phyloP scores from a whole-genome alignment of 331 rosid genomes.

The Quercus tomentella region DNA sequence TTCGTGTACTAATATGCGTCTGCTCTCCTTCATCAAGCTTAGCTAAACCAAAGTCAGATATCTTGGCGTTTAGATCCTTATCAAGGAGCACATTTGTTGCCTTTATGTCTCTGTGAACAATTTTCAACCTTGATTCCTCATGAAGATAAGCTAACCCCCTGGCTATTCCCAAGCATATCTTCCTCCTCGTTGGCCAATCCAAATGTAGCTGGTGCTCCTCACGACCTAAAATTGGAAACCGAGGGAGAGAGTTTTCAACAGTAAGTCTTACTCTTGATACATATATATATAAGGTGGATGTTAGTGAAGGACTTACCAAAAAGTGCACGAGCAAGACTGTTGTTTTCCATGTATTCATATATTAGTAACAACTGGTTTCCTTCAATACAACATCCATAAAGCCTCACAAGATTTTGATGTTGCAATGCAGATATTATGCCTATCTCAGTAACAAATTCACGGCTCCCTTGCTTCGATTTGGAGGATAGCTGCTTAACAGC shows the following conservation, averaged over 20 bases:
- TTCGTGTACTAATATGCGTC: slow-evolving; percentile 43
- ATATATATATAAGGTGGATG: background rate
- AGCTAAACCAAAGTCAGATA: slow-evolving; percentile 54
- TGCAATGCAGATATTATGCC: slow-evolving; percentile 50
- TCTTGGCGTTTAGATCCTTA: slow-evolving; percentile 32
- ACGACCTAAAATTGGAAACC: slow-evolving; percentile 14
- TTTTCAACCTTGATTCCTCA: slow-evolving; percentile 43
- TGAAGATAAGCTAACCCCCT: slow-evolving; percentile 46
- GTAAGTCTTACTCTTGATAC: background rate
- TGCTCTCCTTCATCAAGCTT: slow-evolving; percentile 43
- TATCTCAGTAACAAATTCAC: slow-evolving; percentile 45
- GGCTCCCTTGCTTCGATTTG: slow-evolving; percentile 45
- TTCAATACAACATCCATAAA: slow-evolving; percentile 45
- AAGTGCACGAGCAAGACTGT: slow-evolving; percentile 44
- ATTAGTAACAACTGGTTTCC: slow-evolving; percentile 33
- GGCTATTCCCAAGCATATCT: slow-evolving; percentile 44
- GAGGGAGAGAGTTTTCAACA: background rate
- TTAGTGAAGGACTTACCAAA: slow-evolving; percentile 24
- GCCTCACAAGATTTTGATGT: slow-evolving; percentile 41
- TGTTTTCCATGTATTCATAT: slow-evolving; percentile 47
- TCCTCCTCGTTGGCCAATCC: slow-evolving; percentile 36
- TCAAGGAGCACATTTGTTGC: slow-evolving; percentile 46
- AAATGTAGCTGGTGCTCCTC: slow-evolving; percentile 18
- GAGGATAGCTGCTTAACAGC: slow-evolving; percentile 49
- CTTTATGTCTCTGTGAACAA: slow-evolving; percentile 44